Percentiles rank a stretch among this genome's conserved stretches.
Conservation (phyloP, 441 rosid species). For the Sinapis alba region DNA sequence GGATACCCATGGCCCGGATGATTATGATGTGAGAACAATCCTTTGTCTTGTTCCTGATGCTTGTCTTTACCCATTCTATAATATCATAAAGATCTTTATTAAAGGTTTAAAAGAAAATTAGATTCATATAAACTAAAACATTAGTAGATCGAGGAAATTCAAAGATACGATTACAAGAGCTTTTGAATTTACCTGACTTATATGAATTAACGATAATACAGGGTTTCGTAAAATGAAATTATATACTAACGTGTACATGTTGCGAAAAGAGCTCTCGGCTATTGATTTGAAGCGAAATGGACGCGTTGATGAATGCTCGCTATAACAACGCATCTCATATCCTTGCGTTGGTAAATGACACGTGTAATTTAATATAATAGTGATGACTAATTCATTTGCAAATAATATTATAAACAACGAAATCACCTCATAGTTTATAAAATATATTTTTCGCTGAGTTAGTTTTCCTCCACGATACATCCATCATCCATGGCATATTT, state of each 20-base stretch:
- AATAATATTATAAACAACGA: background rate
- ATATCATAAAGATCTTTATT: background rate
- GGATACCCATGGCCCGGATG: slow-evolving; percentile 35
- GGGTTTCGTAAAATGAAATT: background rate
- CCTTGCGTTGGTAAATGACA: background rate
- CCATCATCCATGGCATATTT: background rate
- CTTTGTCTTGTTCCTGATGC: slow-evolving; percentile 40
- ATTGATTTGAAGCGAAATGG: slow-evolving; percentile 33
- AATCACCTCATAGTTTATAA: background rate
- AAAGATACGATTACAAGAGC: background rate
- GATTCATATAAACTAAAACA: background rate
- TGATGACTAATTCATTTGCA: background rate
- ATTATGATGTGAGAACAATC: slow-evolving; percentile 36
- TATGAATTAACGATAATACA: background rate
- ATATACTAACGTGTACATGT: background rate
- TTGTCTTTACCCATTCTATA: slow-evolving; percentile 39
- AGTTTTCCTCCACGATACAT: background rate
- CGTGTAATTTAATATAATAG: background rate
- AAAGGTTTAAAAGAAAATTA: background rate
- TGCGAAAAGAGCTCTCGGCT: slow-evolving; percentile 29
- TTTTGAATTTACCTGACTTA: background rate
- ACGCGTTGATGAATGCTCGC: slow-evolving; percentile 32
- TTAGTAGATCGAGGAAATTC: background rate
- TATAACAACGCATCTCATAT: slow-evolving; percentile 28
- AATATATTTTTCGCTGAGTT: background rate